These are phyloP conservation scores for Sclerotiophoma versabilis DNA, from an alignment of 2,329 filamentous ascomycete species.

Conservation along the genomic window DNA sequence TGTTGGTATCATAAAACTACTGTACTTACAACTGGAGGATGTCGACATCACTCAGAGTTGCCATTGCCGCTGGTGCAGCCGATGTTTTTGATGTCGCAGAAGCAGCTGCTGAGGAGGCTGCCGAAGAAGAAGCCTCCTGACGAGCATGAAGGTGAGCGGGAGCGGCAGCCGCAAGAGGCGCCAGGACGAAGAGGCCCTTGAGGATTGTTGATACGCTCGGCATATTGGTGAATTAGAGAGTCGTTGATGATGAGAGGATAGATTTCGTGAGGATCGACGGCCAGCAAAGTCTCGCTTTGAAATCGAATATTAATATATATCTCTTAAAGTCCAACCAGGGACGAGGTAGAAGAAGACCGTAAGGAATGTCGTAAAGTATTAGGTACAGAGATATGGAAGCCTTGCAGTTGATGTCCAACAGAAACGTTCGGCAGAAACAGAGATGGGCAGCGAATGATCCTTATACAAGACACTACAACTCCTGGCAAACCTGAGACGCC, in stretches of 20 bases:
- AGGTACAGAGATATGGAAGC: constrained; percentile 44
- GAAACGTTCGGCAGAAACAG: constrained; percentile 49
- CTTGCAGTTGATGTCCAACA: constrained; percentile 45
- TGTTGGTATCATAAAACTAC: constrained; percentile 15
- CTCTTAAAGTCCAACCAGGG: constrained; percentile 51
- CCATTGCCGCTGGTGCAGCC: constrained; percentile 31
- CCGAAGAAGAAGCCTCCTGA: constrained; percentile 28
- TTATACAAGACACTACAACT: constrained; percentile 46
- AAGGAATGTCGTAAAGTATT: constrained; percentile 49
- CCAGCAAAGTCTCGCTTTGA: constrained; percentile 51
- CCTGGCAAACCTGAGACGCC: constrained; percentile 47
- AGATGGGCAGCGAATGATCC: constrained; percentile 47
- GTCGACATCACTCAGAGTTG: constrained; percentile 57
- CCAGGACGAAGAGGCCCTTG: constrained; percentile 45
- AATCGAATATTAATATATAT: constrained; percentile 45
- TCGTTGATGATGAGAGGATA: constrained; percentile 25
- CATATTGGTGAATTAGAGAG: constrained; percentile 47
- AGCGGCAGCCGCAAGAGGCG: constrained; percentile 42
- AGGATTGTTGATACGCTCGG: constrained; percentile 47
- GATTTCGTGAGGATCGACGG: constrained; percentile 33
- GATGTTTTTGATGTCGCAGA: constrained; percentile 15
- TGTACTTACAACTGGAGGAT: constrained; percentile 61
- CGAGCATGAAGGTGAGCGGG: constrained; percentile 38
- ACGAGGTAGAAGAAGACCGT: constrained; percentile 46
- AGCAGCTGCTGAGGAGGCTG: constrained; percentile 23